Evolutionary conservation across 306 rosid genomes (phyloP), one percentile per base, ranked within the genome.

Genomic region (Urtica urens): DNA sequence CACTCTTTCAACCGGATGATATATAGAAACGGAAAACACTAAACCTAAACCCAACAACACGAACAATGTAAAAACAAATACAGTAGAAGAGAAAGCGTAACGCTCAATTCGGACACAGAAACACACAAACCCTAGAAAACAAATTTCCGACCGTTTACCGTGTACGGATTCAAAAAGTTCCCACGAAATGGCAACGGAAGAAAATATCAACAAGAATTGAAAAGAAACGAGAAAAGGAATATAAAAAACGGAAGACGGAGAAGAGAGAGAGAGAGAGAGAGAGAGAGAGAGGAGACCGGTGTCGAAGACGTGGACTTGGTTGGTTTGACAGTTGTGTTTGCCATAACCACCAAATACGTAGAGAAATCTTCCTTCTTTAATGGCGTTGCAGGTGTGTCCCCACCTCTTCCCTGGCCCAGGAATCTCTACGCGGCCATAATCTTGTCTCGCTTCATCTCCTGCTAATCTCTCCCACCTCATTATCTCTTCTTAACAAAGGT

Each of bases 341-440:
- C 99, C 99, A 40, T 92, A 92, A 28, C 99, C 99, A 7, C 94
- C 99, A 33, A 92, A 86, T 38, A 92, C 81, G 67, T 86, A 92
- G 78, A 92, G 62, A 63, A 78, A 60, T 44, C 78, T 78, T 1
- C 99, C 99, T 41, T 80, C 94, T 67, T 78, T 78, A 72, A 92
- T 67, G 85, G 99, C 84, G 86, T 79, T 86, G 67, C 93, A 85
- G 60, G 93, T 77, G 71, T 85, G 99, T 10, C 99, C 99, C 99
- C 99, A 92, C 83, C 99, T 70, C 70, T 76, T 92, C 21, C 99
- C 99, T 60, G 99, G 99, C 27, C 62, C 69, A 47, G 19, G 42
- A 19, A 10, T 47, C 33, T 14, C 49, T 42, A 37, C 37, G 10
- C 56, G 48, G 6, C 38, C 26, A 7, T 30, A 35, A 15, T 35